Conservation (phyloP, 306 rosid genomes). For the Cucurbita maxima region DNA sequence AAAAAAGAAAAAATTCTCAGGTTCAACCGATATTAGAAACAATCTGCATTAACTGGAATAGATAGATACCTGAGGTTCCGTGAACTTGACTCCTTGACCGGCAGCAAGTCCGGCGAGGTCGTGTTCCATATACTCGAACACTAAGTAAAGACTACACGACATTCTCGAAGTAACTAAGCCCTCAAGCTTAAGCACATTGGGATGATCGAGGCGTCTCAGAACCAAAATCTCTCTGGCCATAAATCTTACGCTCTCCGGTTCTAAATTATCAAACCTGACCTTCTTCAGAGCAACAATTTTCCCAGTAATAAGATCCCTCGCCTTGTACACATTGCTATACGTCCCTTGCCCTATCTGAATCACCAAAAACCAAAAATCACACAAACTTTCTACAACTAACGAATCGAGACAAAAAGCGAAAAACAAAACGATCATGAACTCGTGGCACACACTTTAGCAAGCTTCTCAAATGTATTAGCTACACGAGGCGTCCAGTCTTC, state of each 20-base stretch:
- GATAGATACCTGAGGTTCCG: conserved; percentile 73
- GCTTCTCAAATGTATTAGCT: conserved; percentile 86
- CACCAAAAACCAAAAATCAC: background rate
- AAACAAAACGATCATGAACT: background rate
- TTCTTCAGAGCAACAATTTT: conserved; percentile 85
- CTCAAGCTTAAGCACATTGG: conserved; percentile 88
- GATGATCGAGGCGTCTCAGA: conserved; percentile 82
- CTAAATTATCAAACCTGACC: conserved; percentile 88
- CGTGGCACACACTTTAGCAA: conserved; percentile 59
- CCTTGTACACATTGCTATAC: conserved; percentile 96
- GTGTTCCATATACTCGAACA: conserved; percentile 95
- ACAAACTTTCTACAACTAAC: background rate
- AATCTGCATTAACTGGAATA: conserved; percentile 1
- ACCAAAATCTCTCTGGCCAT: conserved; percentile 97
- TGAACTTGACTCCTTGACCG: conserved; percentile 63
- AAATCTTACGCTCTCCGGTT: conserved; percentile 95
- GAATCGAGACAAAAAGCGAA: background rate
- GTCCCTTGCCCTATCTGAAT: conserved; percentile 97
- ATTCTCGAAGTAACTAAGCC: conserved; percentile 95
- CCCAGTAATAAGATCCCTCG: conserved; percentile 59
- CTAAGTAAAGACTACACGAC: conserved; percentile 92
- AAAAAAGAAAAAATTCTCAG: background rate
- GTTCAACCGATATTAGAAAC: conserved; percentile 1
- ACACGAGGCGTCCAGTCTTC: conserved; percentile 93
- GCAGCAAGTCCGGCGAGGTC: conserved; percentile 96